Evolutionary conservation across 805 yeast species (phyloP).

Genomic region (Kodamaea kakaduensis): DNA sequence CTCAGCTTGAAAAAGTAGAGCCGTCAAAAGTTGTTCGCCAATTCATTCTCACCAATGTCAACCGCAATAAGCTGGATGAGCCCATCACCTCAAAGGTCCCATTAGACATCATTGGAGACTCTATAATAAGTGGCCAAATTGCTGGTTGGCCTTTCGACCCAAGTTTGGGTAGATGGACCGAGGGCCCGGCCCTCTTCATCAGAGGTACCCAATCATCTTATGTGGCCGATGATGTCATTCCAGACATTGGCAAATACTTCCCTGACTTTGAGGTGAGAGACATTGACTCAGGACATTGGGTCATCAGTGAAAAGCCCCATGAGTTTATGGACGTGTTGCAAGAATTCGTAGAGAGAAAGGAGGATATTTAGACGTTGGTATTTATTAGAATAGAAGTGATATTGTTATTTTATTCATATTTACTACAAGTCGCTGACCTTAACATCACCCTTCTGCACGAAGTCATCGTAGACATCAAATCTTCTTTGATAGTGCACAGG

Average conservation of each 20-base stretch:
- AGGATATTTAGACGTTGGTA: slow-evolving; percentile 23
- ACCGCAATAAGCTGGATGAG: slow-evolving; percentile 38
- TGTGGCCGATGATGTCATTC: slow-evolving; percentile 77
- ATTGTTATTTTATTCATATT: not conserved
- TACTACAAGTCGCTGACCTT: slow-evolving; percentile 24
- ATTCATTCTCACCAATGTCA: slow-evolving; percentile 70
- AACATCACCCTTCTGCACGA: slow-evolving; percentile 25
- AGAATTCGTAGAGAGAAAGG: slow-evolving; percentile 56
- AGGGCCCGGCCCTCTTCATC: slow-evolving; percentile 70
- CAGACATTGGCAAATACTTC: slow-evolving; percentile 69
- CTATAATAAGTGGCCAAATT: slow-evolving; percentile 60
- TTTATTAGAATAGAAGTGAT: slow-evolving; percentile 1
- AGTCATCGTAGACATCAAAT: slow-evolving; percentile 43
- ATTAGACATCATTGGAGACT: slow-evolving; percentile 59
- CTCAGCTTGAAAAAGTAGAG: slow-evolving; percentile 59
- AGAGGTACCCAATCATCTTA: slow-evolving; percentile 75
- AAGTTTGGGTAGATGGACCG: slow-evolving; percentile 46
- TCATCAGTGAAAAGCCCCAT: slow-evolving; percentile 78
- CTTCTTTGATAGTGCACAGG: slow-evolving; percentile 44
- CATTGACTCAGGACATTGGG: slow-evolving; percentile 89
- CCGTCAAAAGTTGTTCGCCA: slow-evolving; percentile 58
- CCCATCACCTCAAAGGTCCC: slow-evolving; percentile 61
- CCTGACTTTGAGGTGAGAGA: slow-evolving; percentile 74
- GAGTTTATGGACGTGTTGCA: slow-evolving; percentile 63
- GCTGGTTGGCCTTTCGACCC: slow-evolving; percentile 76